Base-by-base conservation (phyloP, 2,329 filamentous ascomycete species). In the Tolypocladium cylindrosporum region DNA sequence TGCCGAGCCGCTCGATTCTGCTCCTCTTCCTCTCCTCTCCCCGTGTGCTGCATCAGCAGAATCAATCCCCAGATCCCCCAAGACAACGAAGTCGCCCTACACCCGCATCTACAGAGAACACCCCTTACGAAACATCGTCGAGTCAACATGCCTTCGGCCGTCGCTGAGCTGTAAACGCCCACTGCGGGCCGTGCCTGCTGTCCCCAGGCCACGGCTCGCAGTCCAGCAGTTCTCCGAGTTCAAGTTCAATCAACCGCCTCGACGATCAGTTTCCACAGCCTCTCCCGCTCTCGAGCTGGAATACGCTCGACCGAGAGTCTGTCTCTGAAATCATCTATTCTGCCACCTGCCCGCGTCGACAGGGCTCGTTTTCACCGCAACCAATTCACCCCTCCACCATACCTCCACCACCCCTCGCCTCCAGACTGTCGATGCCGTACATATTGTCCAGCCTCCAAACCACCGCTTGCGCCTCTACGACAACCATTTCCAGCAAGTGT, bases 151-250 rank as follows among this genome's bases (percentile, higher is more conserved):
- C 84, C 84, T 83, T 84, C 80, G 86, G 85, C 87, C 81, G 79
- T 88, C 87, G 87, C 85, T 89, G 87, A 88, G 88, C 89, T 93
- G 88, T 95, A 91, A 92, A 90, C 83, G 77, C 83, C 85, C 86
- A 87, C 88, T 91, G 85, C 86, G 86, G 85, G 84, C 79, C 76
- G 70, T 75, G 75, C 71, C 71, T 71, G 59, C 57, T 66, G 34
- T 55, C 48, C 69, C 72, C 69, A 73, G 60, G 67, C 65, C 69
- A 62, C 80, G 83, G 84, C 83, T 82, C 83, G 86, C 84, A 91
- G 89, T 90, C 88, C 87, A 85, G 85, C 88, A 91, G 89, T 87
- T 88, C 87, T 86, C 79, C 85, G 87, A 91, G 81, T 79, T 82
- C 77, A 71, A 91, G 81, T 79, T 82, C 77, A 71, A 68, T 62